Base-by-base conservation (phyloP, 2,329 filamentous ascomycete genomes). In the Elsinoe ampelina region DNA sequence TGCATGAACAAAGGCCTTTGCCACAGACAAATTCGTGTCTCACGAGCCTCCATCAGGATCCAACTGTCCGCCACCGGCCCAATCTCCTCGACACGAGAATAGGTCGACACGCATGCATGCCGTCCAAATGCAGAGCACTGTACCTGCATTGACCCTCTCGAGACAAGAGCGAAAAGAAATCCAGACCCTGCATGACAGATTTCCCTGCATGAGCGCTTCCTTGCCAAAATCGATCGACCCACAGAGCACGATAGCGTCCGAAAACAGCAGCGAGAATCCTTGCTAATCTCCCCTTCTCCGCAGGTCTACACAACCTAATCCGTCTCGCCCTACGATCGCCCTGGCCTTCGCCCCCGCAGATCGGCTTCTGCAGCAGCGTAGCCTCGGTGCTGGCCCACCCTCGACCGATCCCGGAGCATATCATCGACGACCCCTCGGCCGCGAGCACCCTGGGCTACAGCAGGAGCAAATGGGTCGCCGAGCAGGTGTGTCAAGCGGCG, bases 381-480 rank as follows among this genome's bases (percentile, higher is more conserved):
- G 77, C 78, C 8, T 73, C 71, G 39, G 71, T 75, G 15, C 69
- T 73, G 32, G 42, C 60, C 35, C 38, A 57, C 20, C n/a, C 54
- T n/a, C 36, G 59, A 8, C 61, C 59, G 2, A 72, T 80, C 22
- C 66, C 68, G 1, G 78, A 82, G 62, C 51, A 51, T 2, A 63
- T 76, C 2, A 69, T 75, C 1, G 54, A 62, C 1, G 63, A 75
- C 22, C 74, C 78, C 1, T 62, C 65, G 2, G 68, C 74, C 35
- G 74, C 77, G 1, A 74, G 75, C 1, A 64, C 71, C 0, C 68
- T 81, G 4, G 81, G 80, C 3, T 83, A 83, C 61, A 75, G 77
- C 1, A 73, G 73, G 26, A 81, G 78, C 1, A 77, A 80, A 67
- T 82, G 80, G 79, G 77, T 82, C 1, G 80, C 79, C 1, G 80